A percentile compares a stretch with the other conserved stretches of the same genome.
Evolutionary conservation across 2,329 filamentous ascomycete species (phyloP).

Genomic region (Arthrinium puccinioides): DNA sequence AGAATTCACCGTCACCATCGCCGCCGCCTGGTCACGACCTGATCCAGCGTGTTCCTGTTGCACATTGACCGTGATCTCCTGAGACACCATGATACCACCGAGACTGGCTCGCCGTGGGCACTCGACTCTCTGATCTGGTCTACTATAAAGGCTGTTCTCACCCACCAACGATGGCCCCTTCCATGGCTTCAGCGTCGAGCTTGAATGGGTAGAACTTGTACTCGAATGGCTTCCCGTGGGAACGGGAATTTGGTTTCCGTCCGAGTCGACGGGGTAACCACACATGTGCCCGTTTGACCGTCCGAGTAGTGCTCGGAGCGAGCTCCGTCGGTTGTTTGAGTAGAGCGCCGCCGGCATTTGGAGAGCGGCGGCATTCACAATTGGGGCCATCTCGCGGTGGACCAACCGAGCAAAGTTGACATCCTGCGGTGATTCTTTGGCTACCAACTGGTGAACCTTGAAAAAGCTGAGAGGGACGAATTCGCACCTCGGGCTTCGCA

Average conservation of each 20-base stretch:
- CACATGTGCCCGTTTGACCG: background rate
- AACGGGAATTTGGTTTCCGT: slow-evolving; percentile 21
- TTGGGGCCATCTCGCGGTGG: slow-evolving; percentile 51
- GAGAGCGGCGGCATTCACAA: slow-evolving; percentile 26
- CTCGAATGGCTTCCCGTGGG: slow-evolving; percentile 14
- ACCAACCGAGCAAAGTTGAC: slow-evolving; percentile 53
- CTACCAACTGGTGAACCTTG: slow-evolving; percentile 57
- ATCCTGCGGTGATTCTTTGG: slow-evolving; percentile 45
- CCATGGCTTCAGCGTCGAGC: slow-evolving; percentile 26
- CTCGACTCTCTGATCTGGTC: background rate
- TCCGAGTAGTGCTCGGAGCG: no score
- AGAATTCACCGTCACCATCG: slow-evolving; percentile 2
- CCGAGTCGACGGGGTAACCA: slow-evolving; percentile 16
- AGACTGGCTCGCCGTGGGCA: slow-evolving; percentile 16
- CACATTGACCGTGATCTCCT: slow-evolving; percentile 46
- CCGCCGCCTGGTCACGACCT: slow-evolving; percentile 1
- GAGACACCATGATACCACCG: slow-evolving; percentile 55
- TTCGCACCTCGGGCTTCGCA: slow-evolving; percentile 42
- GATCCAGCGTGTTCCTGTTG: slow-evolving; percentile 16
- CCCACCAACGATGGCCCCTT: slow-evolving; percentile 5
- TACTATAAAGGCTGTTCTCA: no score
- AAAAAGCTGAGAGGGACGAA: slow-evolving; percentile 60
- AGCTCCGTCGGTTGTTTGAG: background rate
- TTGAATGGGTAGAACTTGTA: slow-evolving; percentile 18
- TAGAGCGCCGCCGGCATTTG: background rate